phyloP scores from a whole-genome alignment of 176 grass and related monocot species.

The Eragrostis nindensis region DNA sequence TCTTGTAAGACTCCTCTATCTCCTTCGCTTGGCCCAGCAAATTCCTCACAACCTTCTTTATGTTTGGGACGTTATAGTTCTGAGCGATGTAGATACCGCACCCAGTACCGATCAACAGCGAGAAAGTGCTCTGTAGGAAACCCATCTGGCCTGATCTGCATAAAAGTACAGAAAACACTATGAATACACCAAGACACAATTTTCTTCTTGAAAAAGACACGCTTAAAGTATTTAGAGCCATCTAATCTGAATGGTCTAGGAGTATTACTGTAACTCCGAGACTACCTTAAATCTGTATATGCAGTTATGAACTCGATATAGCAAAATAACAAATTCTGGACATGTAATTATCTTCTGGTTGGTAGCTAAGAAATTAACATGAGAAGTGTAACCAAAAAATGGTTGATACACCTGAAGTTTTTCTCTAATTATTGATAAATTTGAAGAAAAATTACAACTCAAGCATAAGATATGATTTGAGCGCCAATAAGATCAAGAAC shows the following conservation, averaged over 20 bases:
- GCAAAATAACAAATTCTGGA: not conserved
- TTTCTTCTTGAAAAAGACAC: not conserved
- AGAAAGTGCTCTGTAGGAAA: slow-evolving; percentile 63
- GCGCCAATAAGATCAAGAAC: not conserved
- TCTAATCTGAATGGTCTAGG: not conserved
- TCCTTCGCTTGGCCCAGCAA: slow-evolving; percentile 53
- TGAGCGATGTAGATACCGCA: slow-evolving; percentile 83
- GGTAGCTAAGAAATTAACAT: not conserved
- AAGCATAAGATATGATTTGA: not conserved
- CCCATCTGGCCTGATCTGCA: slow-evolving; percentile 59
- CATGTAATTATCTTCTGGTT: not conserved
- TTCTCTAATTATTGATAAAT: not conserved
- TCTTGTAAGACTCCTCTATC: slow-evolving; percentile 62
- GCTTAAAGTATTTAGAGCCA: not conserved
- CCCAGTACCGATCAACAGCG: slow-evolving; percentile 56
- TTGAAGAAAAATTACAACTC: not conserved
- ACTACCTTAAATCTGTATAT: not conserved
- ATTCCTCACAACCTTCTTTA: slow-evolving; percentile 43
- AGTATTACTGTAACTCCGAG: not conserved
- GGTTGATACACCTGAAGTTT: not conserved
- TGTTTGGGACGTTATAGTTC: slow-evolving; percentile 78
- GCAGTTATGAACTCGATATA: not conserved
- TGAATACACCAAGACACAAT: not conserved
- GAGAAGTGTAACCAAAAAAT: not conserved
- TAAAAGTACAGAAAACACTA: not conserved